Evolutionary conservation across 164 flowering plant genomes (phyloP), one percentile per base, ranked within the genome.

Genomic region (Buxus sempervirens): DNA sequence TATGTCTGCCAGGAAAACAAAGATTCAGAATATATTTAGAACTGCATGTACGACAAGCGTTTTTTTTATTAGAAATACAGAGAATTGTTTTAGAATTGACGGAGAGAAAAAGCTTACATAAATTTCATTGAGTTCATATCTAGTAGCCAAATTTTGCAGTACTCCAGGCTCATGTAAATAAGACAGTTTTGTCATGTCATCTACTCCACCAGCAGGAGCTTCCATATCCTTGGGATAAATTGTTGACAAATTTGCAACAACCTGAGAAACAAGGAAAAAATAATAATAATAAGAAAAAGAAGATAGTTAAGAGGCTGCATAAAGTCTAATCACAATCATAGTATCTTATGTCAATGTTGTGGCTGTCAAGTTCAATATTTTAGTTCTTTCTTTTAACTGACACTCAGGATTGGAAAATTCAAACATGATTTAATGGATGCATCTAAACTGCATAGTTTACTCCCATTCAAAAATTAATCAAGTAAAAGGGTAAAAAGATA

Each of bases 111-210:
- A 23, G 32, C 86, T 78, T 79, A 89, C 97, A 82, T 93, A 93
- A 32, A 90, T 90, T 79, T 88, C 83, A 78, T 87, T 84, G 58
- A 83, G 80, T 62, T 83, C 86, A 70, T 82, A 93, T 88, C 96
- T 76, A 66, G 82, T 75, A n/a, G 87, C 77, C 78, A 90, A 78
- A 80, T 93, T 93, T 61, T 90, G 88, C 65, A 93, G 67, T 59
- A 90, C 90, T 67, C 87, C 93, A 69, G 96, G 94, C 79, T 93
- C 98, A 70, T 93, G 92, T 73, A 93, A 75, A 77, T 93, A 93
- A 9, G 90, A 80, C 42, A 93, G 82, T 69, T 80, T 88, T 24
- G 97, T 90, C 98, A 93, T 93, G 82, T 90, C 97, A 75, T 88
- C 96, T 36, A 90, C 87, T 72, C 97, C 97, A 26, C 78, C 85